phyloP scores from a whole-genome alignment of 2,329 filamentous ascomycete species.

The Clonostachys sp. region DNA sequence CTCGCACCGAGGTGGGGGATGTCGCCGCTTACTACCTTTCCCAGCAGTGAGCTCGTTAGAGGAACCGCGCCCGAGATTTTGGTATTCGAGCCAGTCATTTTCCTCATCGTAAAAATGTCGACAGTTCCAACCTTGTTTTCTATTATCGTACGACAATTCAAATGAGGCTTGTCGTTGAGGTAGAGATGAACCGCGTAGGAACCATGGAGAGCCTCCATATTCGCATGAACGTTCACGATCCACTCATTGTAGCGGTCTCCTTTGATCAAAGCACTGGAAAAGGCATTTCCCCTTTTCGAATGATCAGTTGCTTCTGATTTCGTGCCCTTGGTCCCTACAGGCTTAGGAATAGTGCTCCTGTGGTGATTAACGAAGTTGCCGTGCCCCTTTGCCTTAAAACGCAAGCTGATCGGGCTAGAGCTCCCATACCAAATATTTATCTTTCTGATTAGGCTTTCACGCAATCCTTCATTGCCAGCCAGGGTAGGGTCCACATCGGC shows the following conservation, averaged over 20 bases:
- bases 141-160: constrained; percentile 43
- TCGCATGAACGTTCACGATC: constrained; percentile 7
- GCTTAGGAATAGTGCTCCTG: too few species aligned
- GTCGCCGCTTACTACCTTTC: constrained; percentile 27
- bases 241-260: constrained; percentile 29
- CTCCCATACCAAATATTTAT: constrained; percentile 47
- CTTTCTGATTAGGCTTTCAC: constrained; percentile 26
- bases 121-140: constrained; percentile 58
- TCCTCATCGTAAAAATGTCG: constrained; percentile 44
- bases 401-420: constrained; percentile 14
- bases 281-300: too few species aligned
- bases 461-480: constrained; percentile 13
- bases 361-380: constrained; percentile 13
- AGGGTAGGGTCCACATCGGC: constrained; percentile 44
- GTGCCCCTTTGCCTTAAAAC: constrained; percentile 1
- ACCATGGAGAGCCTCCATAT: constrained; percentile 53
- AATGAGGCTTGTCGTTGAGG: constrained; percentile 48
- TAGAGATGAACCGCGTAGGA: constrained; percentile 66
- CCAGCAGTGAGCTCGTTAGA: constrained; percentile 42
- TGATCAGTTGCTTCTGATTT: too few species aligned
- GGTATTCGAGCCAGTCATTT: constrained; percentile 20
- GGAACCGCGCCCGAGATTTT: constrained; percentile 45
- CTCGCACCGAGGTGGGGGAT: constrained; percentile 29
- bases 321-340: too few species aligned
- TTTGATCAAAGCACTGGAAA: constrained; percentile 21